Conservation (phyloP, 2,329 filamentous ascomycete species). For the Neophaeococcomyces mojaviensis region DNA sequence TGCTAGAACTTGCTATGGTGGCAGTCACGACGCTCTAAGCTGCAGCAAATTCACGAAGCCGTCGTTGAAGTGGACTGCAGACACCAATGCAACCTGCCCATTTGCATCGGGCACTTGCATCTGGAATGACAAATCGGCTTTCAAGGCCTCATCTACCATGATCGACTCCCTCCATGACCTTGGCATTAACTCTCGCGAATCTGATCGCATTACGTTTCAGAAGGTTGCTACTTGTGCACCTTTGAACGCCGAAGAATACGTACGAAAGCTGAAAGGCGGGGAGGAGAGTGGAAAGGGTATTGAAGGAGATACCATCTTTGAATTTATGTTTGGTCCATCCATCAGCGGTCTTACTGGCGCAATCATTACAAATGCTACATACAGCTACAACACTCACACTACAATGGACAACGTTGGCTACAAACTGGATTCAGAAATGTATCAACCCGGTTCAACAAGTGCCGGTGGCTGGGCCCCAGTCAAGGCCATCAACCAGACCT, state of each 20-base stretch:
- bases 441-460: not conserved
- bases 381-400: slow-evolving; percentile 6
- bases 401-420: slow-evolving; percentile 3
- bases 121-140: slow-evolving; percentile 4
- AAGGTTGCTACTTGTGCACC: slow-evolving; percentile 5
- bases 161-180: slow-evolving; percentile 4
- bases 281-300: not conserved
- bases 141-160: slow-evolving; percentile 1
- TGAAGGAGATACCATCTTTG: not conserved
- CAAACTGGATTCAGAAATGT: not conserved
- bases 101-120: slow-evolving; percentile 6
- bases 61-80: not conserved
- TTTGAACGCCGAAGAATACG: not conserved
- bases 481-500: too few species aligned
- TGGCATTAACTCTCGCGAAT: slow-evolving; percentile 4
- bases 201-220: not conserved
- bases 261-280: not conserved
- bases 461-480: slow-evolving; percentile 22
- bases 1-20: slow-evolving; percentile 9
- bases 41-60: slow-evolving; percentile 4
- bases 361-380: slow-evolving; percentile 3
- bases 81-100: slow-evolving; percentile 8
- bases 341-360: not conserved
- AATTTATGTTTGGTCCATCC: not conserved
- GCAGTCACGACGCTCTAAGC: not conserved